Conservation (phyloP, 2,329 filamentous ascomycete genomes). For the Alternaria triticina region DNA sequence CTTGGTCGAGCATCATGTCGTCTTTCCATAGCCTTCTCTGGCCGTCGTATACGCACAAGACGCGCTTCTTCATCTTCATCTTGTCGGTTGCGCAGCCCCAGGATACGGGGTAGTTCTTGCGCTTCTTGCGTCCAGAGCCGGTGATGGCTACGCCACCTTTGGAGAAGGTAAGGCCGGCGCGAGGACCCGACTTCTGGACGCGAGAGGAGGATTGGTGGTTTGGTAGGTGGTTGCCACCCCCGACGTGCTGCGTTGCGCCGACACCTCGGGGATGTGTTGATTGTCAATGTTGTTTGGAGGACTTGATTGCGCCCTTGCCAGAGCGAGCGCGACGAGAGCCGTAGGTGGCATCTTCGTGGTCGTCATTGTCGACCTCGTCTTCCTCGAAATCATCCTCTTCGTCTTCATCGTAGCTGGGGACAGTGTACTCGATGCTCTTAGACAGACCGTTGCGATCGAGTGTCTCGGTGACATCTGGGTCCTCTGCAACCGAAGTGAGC, state of each 20-base stretch:
- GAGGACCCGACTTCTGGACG: slow-evolving; percentile 29
- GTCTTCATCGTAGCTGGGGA: slow-evolving; percentile 61
- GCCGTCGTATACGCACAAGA: slow-evolving; percentile 91
- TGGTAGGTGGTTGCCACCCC: slow-evolving; percentile 48
- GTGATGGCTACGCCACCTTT: slow-evolving; percentile 72
- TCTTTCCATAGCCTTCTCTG: slow-evolving; percentile 90
- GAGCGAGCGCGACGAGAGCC: slow-evolving; percentile 55
- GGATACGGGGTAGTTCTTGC: slow-evolving; percentile 88
- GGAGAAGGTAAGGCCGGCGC: slow-evolving; percentile 74
- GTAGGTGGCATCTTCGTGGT: slow-evolving; percentile 61
- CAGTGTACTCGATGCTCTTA: slow-evolving; percentile 54
- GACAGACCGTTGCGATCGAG: slow-evolving; percentile 49
- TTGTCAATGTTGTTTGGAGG: slow-evolving; percentile 61
- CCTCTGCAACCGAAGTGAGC: slow-evolving; percentile 49
- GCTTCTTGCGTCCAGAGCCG: slow-evolving; percentile 76
- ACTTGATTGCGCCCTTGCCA: slow-evolving; percentile 56
- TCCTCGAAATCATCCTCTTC: slow-evolving; percentile 55
- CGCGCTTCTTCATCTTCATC: slow-evolving; percentile 98
- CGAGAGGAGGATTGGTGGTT: slow-evolving; percentile 38
- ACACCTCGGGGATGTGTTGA: slow-evolving; percentile 59
- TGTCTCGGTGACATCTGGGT: slow-evolving; percentile 49
- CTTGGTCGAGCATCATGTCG: slow-evolving; percentile 97
- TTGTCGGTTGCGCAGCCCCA: slow-evolving; percentile 93
- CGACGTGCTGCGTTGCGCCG: slow-evolving; percentile 44
- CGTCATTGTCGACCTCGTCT: slow-evolving; percentile 59